phyloP scores from a whole-genome alignment of 2,329 filamentous ascomycete species.

The Botryotinia narcissicola region DNA sequence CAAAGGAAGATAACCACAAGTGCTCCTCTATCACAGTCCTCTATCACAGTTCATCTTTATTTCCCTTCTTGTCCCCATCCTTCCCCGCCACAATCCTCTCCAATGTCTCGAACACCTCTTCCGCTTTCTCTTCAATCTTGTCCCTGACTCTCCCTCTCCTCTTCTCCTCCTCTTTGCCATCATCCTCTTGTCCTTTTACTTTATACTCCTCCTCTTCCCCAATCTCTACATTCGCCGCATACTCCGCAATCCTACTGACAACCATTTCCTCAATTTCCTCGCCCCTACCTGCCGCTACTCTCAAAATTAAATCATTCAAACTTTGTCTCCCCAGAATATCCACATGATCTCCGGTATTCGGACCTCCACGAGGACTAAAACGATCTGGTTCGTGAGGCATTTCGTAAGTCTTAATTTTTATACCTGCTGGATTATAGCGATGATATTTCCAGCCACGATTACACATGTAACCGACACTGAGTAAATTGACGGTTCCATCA shows the following conservation, averaged over 20 bases:
- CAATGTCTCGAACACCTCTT: background rate
- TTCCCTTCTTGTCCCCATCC: background rate
- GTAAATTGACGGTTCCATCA: constrained; percentile 91
- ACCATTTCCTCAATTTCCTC: constrained; percentile 74
- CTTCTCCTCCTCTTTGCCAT: constrained; percentile 37
- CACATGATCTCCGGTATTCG: constrained; percentile 82
- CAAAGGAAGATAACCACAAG: background rate
- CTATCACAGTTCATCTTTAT: background rate
- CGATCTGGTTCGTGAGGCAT: constrained; percentile 96
- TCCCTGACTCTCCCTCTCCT: background rate
- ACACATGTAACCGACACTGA: constrained; percentile 96
- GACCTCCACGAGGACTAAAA: constrained; percentile 76
- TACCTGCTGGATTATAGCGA: constrained; percentile 84
- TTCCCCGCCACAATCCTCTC: background rate
- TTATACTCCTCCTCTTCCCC: constrained; percentile 34
- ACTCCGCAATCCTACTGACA: constrained; percentile 77
- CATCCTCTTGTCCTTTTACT: constrained; percentile 46
- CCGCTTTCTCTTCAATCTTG: background rate
- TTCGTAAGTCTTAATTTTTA: constrained; percentile 81
- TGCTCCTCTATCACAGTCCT: background rate
- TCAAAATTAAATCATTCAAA: constrained; percentile 85
- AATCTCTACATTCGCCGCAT: constrained; percentile 80
- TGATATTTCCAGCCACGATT: constrained; percentile 91
- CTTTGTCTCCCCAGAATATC: constrained; percentile 89
- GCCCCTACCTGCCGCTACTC: constrained; percentile 82